Conservation (phyloP, 2,329 filamentous ascomycete genomes). For the Hypoxylon sp. region DNA sequence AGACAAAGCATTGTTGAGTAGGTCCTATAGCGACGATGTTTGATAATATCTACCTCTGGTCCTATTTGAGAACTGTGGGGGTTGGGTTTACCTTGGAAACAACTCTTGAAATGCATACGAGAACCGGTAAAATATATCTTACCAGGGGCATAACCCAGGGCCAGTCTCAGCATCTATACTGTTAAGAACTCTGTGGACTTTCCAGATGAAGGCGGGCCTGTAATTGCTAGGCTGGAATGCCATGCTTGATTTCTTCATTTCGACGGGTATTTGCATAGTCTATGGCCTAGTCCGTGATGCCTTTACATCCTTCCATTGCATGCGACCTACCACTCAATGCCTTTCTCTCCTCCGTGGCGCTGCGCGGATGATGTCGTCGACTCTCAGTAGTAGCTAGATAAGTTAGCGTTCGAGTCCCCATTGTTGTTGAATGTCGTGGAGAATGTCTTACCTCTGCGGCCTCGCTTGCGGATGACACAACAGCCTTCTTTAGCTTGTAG, state of each 20-base stretch:
- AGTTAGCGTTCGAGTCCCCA: conserved; percentile 44
- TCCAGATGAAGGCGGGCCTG: neutral
- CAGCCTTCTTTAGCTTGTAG: conserved; percentile 98
- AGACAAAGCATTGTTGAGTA: neutral
- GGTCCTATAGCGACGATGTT: neutral
- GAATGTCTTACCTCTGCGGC: conserved; percentile 84
- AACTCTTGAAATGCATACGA: neutral
- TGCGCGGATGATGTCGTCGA: conserved; percentile 97
- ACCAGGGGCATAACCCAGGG: neutral
- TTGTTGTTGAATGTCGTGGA: too few relatives aligned
- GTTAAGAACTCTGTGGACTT: neutral
- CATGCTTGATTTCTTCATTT: conserved; percentile 20
- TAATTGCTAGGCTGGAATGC: neutral
- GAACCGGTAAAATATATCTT: neutral
- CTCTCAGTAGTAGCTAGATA: conserved; percentile 84
- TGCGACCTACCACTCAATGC: conserved; percentile 65
- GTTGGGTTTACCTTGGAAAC: neutral
- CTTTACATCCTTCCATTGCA: conserved; percentile 37
- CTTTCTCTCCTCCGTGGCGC: conserved; percentile 87
- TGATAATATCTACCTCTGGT: neutral
- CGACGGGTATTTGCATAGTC: conserved; percentile 40
- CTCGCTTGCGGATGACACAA: conserved; percentile 95
- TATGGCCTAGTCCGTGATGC: conserved; percentile 45
- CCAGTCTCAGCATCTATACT: neutral
- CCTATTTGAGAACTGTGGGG: neutral